These are phyloP conservation scores for Fusarium neocosmosporiellum DNA, from an alignment of 2,329 filamentous ascomycete species.

Conservation along the genomic window DNA sequence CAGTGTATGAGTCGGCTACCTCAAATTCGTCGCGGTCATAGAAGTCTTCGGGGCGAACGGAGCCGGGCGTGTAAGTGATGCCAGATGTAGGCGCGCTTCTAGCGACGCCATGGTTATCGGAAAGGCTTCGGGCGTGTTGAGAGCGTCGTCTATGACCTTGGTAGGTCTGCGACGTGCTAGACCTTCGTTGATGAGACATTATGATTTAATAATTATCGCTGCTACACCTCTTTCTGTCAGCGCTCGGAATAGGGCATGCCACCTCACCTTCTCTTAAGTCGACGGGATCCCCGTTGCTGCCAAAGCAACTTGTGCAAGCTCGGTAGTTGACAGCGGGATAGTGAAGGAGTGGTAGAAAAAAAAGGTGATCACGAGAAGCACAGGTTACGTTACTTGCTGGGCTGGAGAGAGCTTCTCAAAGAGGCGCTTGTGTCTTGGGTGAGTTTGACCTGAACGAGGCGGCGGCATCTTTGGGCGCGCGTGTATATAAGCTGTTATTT, in stretches of 20 bases:
- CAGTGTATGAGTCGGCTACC: background rate
- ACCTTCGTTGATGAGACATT: slow-evolving; percentile 22
- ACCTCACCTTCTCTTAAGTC: slow-evolving; percentile 15
- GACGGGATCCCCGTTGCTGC: background rate
- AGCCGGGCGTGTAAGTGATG: slow-evolving; percentile 1
- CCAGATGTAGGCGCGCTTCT: slow-evolving; percentile 6
- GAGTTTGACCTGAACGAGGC: background rate
- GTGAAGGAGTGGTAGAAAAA: background rate
- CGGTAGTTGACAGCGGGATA: slow-evolving; percentile 25
- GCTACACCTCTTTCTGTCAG: slow-evolving; percentile 21
- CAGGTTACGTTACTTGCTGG: slow-evolving; percentile 34
- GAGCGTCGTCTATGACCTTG: background rate
- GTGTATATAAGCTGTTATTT: slow-evolving; percentile 11
- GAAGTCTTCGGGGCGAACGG: background rate
- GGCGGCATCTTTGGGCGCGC: background rate
- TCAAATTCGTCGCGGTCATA: background rate
- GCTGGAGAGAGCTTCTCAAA: slow-evolving; percentile 10
- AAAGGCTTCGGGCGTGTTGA: background rate
- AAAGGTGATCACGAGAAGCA: slow-evolving; percentile 35
- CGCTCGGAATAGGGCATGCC: slow-evolving; percentile 12
- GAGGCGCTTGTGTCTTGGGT: slow-evolving; percentile 9
- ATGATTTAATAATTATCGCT: background rate
- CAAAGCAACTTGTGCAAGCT: slow-evolving; percentile 20
- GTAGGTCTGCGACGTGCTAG: slow-evolving; percentile 4
- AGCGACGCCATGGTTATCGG: background rate